A percentile compares a stretch with the other conserved stretches of the same genome.
phyloP scores from a whole-genome alignment of 208 protist genomes.

The Leishmania tarentolae region DNA sequence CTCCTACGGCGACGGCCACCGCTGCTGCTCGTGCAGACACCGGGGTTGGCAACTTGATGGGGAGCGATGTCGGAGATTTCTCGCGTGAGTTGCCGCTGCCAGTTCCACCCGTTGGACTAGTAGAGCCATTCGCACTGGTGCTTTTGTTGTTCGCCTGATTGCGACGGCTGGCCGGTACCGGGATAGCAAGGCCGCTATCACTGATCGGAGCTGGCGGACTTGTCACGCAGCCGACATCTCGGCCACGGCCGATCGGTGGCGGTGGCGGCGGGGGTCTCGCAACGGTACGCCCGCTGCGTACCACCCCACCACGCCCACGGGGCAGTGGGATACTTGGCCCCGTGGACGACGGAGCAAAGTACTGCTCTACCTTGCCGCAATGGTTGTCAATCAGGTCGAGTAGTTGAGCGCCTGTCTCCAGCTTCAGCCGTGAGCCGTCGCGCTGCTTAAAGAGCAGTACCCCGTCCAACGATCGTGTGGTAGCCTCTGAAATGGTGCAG shows the following conservation, averaged over 20 bases:
- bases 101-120: not conserved
- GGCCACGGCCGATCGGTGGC: slow-evolving; percentile 24
- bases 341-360: slow-evolving; percentile 6
- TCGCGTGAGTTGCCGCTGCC: slow-evolving; percentile 13
- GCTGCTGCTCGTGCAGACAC: slow-evolving; percentile 1
- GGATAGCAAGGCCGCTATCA: slow-evolving; percentile 33
- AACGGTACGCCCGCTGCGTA: slow-evolving; percentile 14
- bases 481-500: slow-evolving; percentile 44
- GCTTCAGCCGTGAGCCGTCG: slow-evolving; percentile 61
- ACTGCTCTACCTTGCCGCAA: slow-evolving; percentile 7
- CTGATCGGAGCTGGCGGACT: not conserved
- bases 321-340: slow-evolving; percentile 28
- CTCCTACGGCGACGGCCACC: not conserved
- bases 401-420: slow-evolving; percentile 53
- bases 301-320: slow-evolving; percentile 31
- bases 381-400: slow-evolving; percentile 49
- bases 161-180: slow-evolving; percentile 42
- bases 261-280: slow-evolving; percentile 6
- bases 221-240: slow-evolving; percentile 1
- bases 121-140: not conserved
- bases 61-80: slow-evolving; percentile 16
- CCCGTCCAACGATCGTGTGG: slow-evolving; percentile 29
- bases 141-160: slow-evolving; percentile 21
- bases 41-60: slow-evolving; percentile 19
- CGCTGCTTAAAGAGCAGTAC: slow-evolving; percentile 53